Evolutionary conservation across 1,284 basidiomycete species (phyloP).

Genomic region (Puccinia triticina): DNA sequence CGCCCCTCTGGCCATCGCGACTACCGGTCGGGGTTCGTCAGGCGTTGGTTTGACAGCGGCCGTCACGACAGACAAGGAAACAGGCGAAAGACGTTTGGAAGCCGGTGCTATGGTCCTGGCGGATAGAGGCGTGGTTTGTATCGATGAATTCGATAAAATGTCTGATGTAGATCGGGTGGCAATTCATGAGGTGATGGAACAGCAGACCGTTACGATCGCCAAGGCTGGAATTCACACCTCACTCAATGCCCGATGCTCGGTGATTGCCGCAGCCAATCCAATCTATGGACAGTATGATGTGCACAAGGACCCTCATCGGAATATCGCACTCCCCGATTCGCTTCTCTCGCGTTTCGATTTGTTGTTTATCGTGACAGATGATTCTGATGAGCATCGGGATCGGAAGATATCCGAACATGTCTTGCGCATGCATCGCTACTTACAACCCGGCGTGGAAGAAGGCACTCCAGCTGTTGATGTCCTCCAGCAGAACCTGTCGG

Average conservation of each 20-base stretch:
- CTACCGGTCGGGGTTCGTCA: constrained; percentile 93
- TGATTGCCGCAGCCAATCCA: constrained; percentile 96
- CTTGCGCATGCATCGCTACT: constrained; percentile 92
- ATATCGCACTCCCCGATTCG: constrained; percentile 97
- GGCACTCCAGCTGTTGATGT: constrained; percentile 81
- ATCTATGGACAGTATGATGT: constrained; percentile 99
- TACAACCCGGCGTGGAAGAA: constrained; percentile 94
- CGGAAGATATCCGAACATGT: constrained; percentile 96
- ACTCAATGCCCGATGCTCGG: constrained; percentile 95
- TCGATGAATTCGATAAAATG: constrained; percentile 99
- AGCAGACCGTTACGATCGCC: constrained; percentile 93
- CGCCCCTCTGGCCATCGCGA: constrained; percentile 95
- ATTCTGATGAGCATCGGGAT: constrained; percentile 92
- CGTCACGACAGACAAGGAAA: constrained; percentile 97
- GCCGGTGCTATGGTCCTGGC: constrained; percentile 99
- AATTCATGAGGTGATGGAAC: constrained; percentile 99
- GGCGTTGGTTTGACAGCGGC: constrained; percentile 99
- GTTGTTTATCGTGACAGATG: constrained; percentile 96
- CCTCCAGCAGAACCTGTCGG: constrained; percentile 79
- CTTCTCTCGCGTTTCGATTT: constrained; percentile 98
- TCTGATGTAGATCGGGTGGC: constrained; percentile 98
- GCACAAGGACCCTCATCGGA: constrained; percentile 98
- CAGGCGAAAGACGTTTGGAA: constrained; percentile 87
- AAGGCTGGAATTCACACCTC: constrained; percentile 99
- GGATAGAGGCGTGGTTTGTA: constrained; percentile 98